Evolutionary conservation across 768 basidiomycete genomes (phyloP), one percentile per base, ranked within the genome.

Genomic region (Leucocoprinus sp.): DNA sequence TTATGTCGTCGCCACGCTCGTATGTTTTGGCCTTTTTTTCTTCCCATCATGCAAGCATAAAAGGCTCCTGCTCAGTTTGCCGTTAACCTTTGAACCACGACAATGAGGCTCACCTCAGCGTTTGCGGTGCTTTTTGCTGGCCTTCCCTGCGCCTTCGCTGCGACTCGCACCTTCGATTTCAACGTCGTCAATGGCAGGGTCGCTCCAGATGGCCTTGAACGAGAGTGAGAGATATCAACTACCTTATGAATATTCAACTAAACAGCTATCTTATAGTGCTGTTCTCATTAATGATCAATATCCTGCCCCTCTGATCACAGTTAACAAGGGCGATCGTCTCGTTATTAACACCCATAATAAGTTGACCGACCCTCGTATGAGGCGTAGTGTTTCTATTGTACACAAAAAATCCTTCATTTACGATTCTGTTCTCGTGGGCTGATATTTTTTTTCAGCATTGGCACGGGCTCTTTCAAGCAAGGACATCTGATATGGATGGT

Each of bases 401-500:
- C 27, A 54, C 37, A 27, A 31, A 7, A 4, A 27, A 8, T 24
- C 5, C 4, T 28, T 27, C 18, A 17, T 11, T n/a, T n/a, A 11
- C 39, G 24, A 6, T 8, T 3, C 15, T 17, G 17, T 6, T 37
- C 36, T 8, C 24, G n/a, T 15, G 24, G 18, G 6, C 3, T 15
- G 14, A 6, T 28, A 12, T 6, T 28, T 14, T 12, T 31, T 31
- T 11, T 8, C 17, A 23, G 48, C 33, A 38, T 8, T 45, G 33
- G 33, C 34, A 23, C 31, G 44, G 26, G 21, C 35, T 61, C 59
- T 70, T 69, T 54, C 75, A 75, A 58, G 56, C 64, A 37, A 57
- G 64, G 27, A 68, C 69, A 4, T 68, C 67, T 3, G 60, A 66
- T 26, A 71, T 69, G 38, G 75, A 77, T 38, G 75, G 75, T 5